Conservation (phyloP, 768 basidiomycete genomes). For the Lactarius psammicola region DNA sequence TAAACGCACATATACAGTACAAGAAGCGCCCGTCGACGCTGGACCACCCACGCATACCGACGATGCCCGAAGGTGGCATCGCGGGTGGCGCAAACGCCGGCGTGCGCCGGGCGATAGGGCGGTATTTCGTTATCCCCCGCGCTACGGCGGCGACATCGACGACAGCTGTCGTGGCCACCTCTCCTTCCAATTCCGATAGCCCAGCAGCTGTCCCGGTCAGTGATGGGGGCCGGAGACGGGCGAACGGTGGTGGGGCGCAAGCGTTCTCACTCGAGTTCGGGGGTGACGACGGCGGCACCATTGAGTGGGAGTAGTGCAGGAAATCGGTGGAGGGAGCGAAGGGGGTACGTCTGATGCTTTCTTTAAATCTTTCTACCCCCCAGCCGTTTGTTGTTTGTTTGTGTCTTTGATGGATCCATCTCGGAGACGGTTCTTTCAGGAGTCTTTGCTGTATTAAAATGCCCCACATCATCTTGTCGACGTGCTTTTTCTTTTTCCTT, state of each 20-base stretch:
- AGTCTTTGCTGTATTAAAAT: too few relatives aligned
- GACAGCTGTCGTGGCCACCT: neutral
- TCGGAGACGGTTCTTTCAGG: neutral
- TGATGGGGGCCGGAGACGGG: neutral
- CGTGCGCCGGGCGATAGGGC: slow-evolving; percentile 20
- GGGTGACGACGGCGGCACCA: too few relatives aligned
- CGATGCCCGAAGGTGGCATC: slow-evolving; percentile 5
- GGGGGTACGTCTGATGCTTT: slow-evolving; percentile 1
- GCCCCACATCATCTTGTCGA: too few relatives aligned
- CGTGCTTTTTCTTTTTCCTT: too few relatives aligned
- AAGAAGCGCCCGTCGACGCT: slow-evolving; percentile 29
- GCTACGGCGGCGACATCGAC: neutral
- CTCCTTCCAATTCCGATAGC: neutral
- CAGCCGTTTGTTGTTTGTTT: slow-evolving; percentile 3
- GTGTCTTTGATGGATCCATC: neutral
- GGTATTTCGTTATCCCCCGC: neutral
- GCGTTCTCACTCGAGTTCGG: slow-evolving; percentile 19
- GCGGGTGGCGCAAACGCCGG: slow-evolving; percentile 6
- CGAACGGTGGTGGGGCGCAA: slow-evolving; percentile 15
- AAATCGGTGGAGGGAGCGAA: slow-evolving; percentile 15
- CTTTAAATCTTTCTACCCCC: neutral
- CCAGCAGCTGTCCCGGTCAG: neutral
- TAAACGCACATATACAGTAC: slow-evolving; percentile 30
- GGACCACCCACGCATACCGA: neutral
- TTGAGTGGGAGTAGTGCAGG: neutral